Evolutionary conservation across 2,329 filamentous ascomycete species (phyloP).

Genomic region (Rachicladosporium sp.): DNA sequence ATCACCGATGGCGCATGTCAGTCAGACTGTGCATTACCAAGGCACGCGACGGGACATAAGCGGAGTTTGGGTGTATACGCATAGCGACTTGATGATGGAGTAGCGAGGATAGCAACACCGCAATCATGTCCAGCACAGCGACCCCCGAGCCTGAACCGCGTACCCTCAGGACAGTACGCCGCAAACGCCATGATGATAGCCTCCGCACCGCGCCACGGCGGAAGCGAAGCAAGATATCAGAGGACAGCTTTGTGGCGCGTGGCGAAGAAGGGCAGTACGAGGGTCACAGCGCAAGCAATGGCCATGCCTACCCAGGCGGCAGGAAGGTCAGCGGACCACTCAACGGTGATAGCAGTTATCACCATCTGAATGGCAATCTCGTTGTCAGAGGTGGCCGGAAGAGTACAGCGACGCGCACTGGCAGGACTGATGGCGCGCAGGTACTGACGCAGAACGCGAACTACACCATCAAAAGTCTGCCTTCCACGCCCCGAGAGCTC

Average conservation of each 20-base stretch:
- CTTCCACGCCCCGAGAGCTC: slow-evolving; percentile 67
- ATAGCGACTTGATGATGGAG: too few species aligned
- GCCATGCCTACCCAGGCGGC: slow-evolving; percentile 7
- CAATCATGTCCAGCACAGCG: too few species aligned
- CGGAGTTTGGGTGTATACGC: too few species aligned
- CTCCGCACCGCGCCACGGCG: slow-evolving; percentile 29
- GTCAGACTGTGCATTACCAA: too few species aligned
- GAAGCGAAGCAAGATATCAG: slow-evolving; percentile 36
- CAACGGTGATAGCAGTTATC: neutral
- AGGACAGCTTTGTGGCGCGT: slow-evolving; percentile 26
- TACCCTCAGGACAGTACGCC: too few species aligned
- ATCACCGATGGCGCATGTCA: too few species aligned
- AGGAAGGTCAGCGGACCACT: slow-evolving; percentile 6
- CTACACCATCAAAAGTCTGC: slow-evolving; percentile 75
- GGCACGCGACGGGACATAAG: too few species aligned
- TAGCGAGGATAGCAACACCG: too few species aligned
- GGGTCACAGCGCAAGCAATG: slow-evolving; percentile 10
- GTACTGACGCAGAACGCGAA: slow-evolving; percentile 65
- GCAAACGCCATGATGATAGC: slow-evolving; percentile 22
- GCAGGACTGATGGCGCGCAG: slow-evolving; percentile 21
- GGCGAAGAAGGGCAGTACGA: slow-evolving; percentile 6
- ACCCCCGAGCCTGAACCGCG: too few species aligned
- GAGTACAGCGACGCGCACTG: slow-evolving; percentile 13
- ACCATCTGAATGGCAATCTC: slow-evolving; percentile 6
- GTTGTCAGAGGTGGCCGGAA: slow-evolving; percentile 18